Evolutionary conservation across 768 basidiomycete species (phyloP).

Genomic region (Candolleomyces aberdarensis): DNA sequence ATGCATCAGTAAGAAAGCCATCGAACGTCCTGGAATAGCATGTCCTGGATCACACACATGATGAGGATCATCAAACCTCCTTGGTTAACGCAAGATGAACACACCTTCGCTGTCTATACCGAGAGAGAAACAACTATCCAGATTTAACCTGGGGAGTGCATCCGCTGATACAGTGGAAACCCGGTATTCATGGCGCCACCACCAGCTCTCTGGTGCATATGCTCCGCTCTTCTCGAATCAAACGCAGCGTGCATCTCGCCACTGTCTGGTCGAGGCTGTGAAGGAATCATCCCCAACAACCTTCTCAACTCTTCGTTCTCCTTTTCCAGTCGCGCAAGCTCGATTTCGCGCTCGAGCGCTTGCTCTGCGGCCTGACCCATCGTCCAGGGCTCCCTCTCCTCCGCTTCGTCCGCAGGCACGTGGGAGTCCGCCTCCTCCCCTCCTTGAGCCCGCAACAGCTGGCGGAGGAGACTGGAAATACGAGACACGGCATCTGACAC

Average conservation of each 20-base stretch:
- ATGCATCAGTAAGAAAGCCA: no score
- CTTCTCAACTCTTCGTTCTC: slow-evolving; percentile 84
- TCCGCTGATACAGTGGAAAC: slow-evolving; percentile 34
- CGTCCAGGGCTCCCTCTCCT: slow-evolving; percentile 39
- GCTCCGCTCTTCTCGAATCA: slow-evolving; percentile 12
- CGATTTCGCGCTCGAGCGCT: slow-evolving; percentile 86
- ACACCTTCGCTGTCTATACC: not conserved
- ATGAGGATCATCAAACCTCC: not conserved
- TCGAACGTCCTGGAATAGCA: no score
- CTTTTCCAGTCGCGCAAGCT: slow-evolving; percentile 79
- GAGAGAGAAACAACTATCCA: not conserved
- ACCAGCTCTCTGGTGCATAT: not conserved
- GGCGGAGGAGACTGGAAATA: slow-evolving; percentile 66
- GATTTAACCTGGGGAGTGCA: slow-evolving; percentile 19
- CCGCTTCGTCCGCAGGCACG: slow-evolving; percentile 26
- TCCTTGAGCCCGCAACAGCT: slow-evolving; percentile 61
- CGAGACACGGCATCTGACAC: slow-evolving; percentile 68
- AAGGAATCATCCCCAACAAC: slow-evolving; percentile 54
- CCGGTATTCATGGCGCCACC: slow-evolving; percentile 1
- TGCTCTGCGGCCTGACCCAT: slow-evolving; percentile 52
- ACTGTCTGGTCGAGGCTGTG: slow-evolving; percentile 22
- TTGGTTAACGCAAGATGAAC: not conserved
- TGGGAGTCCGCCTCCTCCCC: slow-evolving; percentile 52
- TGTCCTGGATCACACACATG: not conserved
- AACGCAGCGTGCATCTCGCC: slow-evolving; percentile 16